Base-by-base conservation (phyloP, 2,329 filamentous ascomycete species). In the Fusarium tupiense region DNA sequence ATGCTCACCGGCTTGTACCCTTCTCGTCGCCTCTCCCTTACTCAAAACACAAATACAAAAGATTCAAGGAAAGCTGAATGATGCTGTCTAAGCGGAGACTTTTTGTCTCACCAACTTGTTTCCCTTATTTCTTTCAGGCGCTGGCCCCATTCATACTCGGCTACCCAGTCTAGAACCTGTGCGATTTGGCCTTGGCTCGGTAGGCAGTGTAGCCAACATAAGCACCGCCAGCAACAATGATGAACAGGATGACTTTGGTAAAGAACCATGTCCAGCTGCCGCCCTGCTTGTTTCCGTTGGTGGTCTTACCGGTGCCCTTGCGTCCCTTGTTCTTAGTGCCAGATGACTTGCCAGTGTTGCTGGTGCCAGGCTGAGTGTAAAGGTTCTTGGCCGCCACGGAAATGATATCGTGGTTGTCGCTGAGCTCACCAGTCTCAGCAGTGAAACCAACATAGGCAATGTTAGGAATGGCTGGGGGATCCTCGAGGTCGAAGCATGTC, bases 391-490 rank as follows among this genome's bases (percentile, higher is more conserved):
- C 92, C 73, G 91, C 88, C 78, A 99, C 89, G 58, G 91, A 93
- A 81, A 98, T 91, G 83, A 99, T 97, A 85, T 99, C 96, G 88
- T 98, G 96, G 88, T 98, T 98, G 85, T 99, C 96, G 84, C 92
- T 94, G 75, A 99, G 90, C 86, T 99, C 96, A 80, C 96, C 96
- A 22, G 96, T 98, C 87, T 98, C 96, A 64, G 94, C 93, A 77
- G 90, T 92, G 85, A 94, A 94, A 67, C 92, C 92, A 33, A 94
- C 90, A 82, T 94, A 94, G 41, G 91, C 88, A 56, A 93, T 91
- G 67, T 91, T 87, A 62, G 96, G 96, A 75, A 99, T 92, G 78
- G 93, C 91, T 38, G 93, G 92, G 40, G 90, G 90, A 69, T 91
- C 84, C 70, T 88, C 88, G 26, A 89, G 90, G 80, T 94, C 92